A percentile compares a stretch with the other conserved stretches of the same genome.
Evolutionary conservation across 768 basidiomycete genomes (phyloP).

Genomic region (Auriscalpium microsporum): DNA sequence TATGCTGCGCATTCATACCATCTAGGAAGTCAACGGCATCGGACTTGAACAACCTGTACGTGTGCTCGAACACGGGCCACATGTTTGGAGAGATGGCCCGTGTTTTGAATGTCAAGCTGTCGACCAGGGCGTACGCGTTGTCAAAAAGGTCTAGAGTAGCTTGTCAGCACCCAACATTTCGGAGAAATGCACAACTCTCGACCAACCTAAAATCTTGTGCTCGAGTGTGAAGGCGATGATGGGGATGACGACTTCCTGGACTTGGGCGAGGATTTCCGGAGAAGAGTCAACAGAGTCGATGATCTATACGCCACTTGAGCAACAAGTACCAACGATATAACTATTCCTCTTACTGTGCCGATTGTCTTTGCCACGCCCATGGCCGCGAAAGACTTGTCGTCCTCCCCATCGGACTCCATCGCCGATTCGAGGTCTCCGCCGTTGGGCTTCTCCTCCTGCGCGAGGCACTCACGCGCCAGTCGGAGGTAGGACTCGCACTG

Average conservation of each 20-base stretch:
- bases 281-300: slow-evolving; percentile 66
- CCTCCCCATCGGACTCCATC: slow-evolving; percentile 46
- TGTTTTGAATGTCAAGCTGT: slow-evolving; percentile 77
- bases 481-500: slow-evolving; percentile 82
- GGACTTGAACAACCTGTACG: slow-evolving; percentile 73
- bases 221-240: slow-evolving; percentile 71
- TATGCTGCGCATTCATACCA: slow-evolving; percentile 27
- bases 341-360: slow-evolving; percentile 40
- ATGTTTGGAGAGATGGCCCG: slow-evolving; percentile 67
- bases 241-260: slow-evolving; percentile 77
- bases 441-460: slow-evolving; percentile 38
- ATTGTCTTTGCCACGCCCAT: slow-evolving; percentile 88
- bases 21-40: slow-evolving; percentile 84
- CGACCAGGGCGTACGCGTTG: slow-evolving; percentile 80
- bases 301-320: slow-evolving; percentile 38
- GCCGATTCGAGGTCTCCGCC: slow-evolving; percentile 49
- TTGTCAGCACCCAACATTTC: neutral
- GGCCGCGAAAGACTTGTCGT: slow-evolving; percentile 81
- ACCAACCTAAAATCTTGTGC: slow-evolving; percentile 65
- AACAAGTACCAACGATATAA: slow-evolving; percentile 15
- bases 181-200: neutral
- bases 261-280: slow-evolving; percentile 65
- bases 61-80: slow-evolving; percentile 84
- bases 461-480: slow-evolving; percentile 58
- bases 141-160: slow-evolving; percentile 63